Evolutionary conservation across 2,329 filamentous ascomycete genomes (phyloP), one percentile per base, ranked within the genome.

Genomic region (Alternaria dauci): DNA sequence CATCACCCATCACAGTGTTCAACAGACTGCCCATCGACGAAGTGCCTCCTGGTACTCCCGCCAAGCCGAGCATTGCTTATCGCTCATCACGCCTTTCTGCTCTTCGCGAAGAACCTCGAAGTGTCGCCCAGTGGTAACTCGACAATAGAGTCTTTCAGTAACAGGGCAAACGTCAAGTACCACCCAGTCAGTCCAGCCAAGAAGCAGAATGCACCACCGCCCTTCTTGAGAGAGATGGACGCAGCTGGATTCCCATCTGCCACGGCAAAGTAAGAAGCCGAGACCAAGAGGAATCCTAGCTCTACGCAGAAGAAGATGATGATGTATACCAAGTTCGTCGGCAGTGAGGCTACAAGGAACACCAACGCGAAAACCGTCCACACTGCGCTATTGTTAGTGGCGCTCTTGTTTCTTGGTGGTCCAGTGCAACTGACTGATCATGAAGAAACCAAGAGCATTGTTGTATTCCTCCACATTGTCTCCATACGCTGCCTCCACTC

Each of bases 401-500:
- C n/a, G 5, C 3, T 26, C 1, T n/a, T 20, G n/a, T 9, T 14
- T 58, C 20, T 14, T 12, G n/a, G n/a, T 6, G 11, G 18, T 9
- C 4, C 16, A 26, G 18, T 30, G 14, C 14, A 23, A 73, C 78
- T 70, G 63, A 81, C 80, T 73, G 28, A 81, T 72, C 64, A 84
- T 80, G 61, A 82, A 85, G 67, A 84, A 83, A 0, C 83, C 83
- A 2, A 84, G 71, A 2, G 82, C 82, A 55, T 85, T 85, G 68
- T 84, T 82, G 58, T 82, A 81, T 64, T 81, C 74, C 1, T 71
- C 71, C 0, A 75, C 78, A 51, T 81, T 70, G n/a, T 72, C 70
- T 8, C 81, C 81, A 61, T 84, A 85, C 2, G 82, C 75, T 8
- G 78, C 77, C 6, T 74, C 66, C 7, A 85, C 78, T 0, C 82